Conservation (phyloP, 2,329 filamentous ascomycete genomes). For the Drechslera avenae region DNA sequence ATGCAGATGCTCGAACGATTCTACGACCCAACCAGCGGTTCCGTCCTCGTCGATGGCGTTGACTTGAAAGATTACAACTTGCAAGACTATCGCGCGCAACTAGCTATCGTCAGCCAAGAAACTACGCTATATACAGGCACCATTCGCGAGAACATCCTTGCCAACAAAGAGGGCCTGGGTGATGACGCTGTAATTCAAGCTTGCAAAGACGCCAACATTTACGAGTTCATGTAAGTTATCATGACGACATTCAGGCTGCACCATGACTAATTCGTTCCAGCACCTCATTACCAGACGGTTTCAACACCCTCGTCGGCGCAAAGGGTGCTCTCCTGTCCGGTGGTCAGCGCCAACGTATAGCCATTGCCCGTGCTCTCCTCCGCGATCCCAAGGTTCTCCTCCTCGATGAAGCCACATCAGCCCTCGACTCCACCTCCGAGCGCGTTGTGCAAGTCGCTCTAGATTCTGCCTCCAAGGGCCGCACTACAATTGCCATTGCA, state of each 20-base stretch:
- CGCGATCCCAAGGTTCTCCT: slow-evolving; percentile 84
- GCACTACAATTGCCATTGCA: slow-evolving; percentile 94
- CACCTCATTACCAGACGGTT: slow-evolving; percentile 64
- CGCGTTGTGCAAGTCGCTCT: slow-evolving; percentile 81
- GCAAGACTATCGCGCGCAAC: slow-evolving; percentile 80
- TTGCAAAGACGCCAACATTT: slow-evolving; percentile 68
- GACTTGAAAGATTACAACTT: slow-evolving; percentile 79
- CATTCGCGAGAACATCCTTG: slow-evolving; percentile 83
- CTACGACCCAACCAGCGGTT: slow-evolving; percentile 84
- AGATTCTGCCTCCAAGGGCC: slow-evolving; percentile 79
- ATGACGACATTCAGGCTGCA: too few species aligned
- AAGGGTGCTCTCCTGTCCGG: slow-evolving; percentile 71
- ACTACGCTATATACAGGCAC: slow-evolving; percentile 94
- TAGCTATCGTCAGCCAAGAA: slow-evolving; percentile 94
- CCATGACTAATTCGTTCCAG: too few species aligned
- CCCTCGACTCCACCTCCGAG: slow-evolving; percentile 56
- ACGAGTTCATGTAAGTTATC: slow-evolving; percentile 40
- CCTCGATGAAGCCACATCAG: slow-evolving; percentile 48
- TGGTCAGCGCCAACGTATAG: slow-evolving; percentile 93
- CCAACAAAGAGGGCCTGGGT: slow-evolving; percentile 65
- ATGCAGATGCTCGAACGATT: slow-evolving; percentile 92
- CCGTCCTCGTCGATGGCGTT: slow-evolving; percentile 79
- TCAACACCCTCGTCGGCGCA: slow-evolving; percentile 82
- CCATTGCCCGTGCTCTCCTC: slow-evolving; percentile 90
- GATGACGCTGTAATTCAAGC: slow-evolving; percentile 77